A percentile compares a stretch with the other conserved stretches of the same genome.
Evolutionary conservation across 2,329 filamentous ascomycete species (phyloP).

Genomic region (Chaetomiaceae sp.): DNA sequence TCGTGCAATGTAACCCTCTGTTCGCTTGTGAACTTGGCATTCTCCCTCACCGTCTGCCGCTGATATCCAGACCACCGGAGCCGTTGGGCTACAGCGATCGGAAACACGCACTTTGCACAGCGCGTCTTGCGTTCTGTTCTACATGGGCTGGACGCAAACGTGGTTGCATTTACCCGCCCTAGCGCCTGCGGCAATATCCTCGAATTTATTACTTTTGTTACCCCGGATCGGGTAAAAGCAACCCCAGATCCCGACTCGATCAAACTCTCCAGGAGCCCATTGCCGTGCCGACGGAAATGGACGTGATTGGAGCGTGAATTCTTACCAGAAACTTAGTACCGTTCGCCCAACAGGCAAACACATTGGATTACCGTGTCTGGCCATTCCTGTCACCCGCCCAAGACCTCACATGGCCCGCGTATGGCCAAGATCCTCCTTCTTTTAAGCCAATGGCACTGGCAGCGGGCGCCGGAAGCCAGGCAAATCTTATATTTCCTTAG

Average conservation of each 20-base stretch:
- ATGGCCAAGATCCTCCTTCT: background rate
- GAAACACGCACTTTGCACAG: background rate
- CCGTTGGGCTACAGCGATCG: background rate
- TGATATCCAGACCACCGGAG: background rate
- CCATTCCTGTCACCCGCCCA: background rate
- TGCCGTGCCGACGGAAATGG: constrained; percentile 5
- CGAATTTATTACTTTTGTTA: constrained; percentile 20
- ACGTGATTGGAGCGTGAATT: background rate
- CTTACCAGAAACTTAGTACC: background rate
- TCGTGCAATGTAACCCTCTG: background rate
- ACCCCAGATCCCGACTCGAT: constrained; percentile 10
- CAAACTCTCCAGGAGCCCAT: background rate
- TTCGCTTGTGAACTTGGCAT: background rate
- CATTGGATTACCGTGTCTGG: background rate
- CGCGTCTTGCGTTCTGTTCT: background rate
- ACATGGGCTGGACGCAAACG: background rate
- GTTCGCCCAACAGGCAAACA: background rate
- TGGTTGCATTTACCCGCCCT: constrained; percentile 25
- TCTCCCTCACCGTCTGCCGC: background rate
- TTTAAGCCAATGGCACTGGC: background rate
- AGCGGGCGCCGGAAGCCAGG: background rate
- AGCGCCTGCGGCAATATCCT: constrained; percentile 19
- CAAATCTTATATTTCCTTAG: background rate
- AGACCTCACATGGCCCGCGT: background rate
- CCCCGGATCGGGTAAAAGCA: constrained; percentile 27